These are phyloP conservation scores for Clausena lansium DNA, from an alignment of 345 rosid genomes.

Conservation along the genomic window DNA sequence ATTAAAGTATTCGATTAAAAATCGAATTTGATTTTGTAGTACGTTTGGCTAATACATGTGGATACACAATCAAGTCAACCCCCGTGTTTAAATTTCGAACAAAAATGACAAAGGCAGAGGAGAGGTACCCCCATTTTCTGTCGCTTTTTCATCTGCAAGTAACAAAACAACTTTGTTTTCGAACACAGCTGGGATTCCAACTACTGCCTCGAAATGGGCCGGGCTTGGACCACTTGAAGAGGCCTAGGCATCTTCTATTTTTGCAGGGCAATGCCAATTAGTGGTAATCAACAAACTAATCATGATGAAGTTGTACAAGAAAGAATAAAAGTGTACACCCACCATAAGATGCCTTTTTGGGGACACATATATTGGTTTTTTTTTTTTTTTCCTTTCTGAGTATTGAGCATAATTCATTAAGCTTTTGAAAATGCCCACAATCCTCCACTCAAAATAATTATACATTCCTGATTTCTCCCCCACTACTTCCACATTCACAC, in stretches of 20 bases:
- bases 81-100: background rate
- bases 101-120: background rate
- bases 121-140: background rate
- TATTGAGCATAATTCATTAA: conserved; percentile 12
- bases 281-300: too few species aligned
- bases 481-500: conserved; percentile 7
- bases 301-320: background rate
- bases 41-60: background rate
- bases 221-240: conserved; percentile 30
- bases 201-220: conserved; percentile 21
- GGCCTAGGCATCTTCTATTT: background rate
- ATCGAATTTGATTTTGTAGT: background rate
- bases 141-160: background rate
- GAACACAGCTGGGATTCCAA: conserved; percentile 17
- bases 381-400: background rate
- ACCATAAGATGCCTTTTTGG: conserved; percentile 7
- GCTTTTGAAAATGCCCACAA: conserved; percentile 19
- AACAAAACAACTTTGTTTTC: background rate
- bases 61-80: conserved; percentile 1
- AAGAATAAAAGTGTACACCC: conserved; percentile 22
- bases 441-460: conserved; percentile 25
- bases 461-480: conserved; percentile 18
- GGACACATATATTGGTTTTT: background rate
- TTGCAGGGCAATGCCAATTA: too few species aligned
- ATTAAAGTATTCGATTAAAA: background rate